phyloP scores from a whole-genome alignment of 331 rosid species.

The Saraca asoca region DNA sequence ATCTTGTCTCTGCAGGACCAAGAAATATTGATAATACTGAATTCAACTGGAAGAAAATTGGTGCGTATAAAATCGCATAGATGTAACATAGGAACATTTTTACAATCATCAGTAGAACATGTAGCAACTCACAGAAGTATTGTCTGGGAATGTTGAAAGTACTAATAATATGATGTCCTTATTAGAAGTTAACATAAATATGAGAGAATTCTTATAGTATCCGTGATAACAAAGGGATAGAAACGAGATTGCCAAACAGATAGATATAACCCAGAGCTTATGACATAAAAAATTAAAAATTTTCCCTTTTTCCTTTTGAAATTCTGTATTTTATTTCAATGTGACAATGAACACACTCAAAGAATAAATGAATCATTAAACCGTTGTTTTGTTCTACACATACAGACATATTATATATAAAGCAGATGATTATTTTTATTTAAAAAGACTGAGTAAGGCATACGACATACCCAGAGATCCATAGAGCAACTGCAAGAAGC shows the following conservation, averaged over 20 bases:
- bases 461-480: constrained; percentile 86
- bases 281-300: no score
- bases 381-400: no score
- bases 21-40: constrained; percentile 23
- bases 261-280: no score
- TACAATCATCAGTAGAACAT: constrained; percentile 5
- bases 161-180: background rate
- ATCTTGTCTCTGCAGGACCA: constrained; percentile 63
- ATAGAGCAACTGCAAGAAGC: constrained; percentile 89
- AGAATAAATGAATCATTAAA: no score
- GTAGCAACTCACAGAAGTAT: background rate
- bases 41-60: constrained; percentile 23
- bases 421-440: no score
- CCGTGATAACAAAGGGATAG: constrained; percentile 9
- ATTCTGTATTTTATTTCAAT: no score
- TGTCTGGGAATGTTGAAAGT: background rate
- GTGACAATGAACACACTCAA: no score
- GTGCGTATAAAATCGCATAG: constrained; percentile 5
- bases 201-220: no score
- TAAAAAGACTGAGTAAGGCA: background rate
- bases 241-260: constrained; percentile 13
- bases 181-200: background rate
- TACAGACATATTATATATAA: no score
- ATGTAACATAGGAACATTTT: constrained; percentile 12
- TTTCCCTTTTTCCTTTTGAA: no score